Percentiles rank a stretch among this genome's conserved stretches.
These are phyloP conservation scores for Wickerhamiella australiensis DNA, from an alignment of 805 yeast species.

Conservation along the genomic window DNA sequence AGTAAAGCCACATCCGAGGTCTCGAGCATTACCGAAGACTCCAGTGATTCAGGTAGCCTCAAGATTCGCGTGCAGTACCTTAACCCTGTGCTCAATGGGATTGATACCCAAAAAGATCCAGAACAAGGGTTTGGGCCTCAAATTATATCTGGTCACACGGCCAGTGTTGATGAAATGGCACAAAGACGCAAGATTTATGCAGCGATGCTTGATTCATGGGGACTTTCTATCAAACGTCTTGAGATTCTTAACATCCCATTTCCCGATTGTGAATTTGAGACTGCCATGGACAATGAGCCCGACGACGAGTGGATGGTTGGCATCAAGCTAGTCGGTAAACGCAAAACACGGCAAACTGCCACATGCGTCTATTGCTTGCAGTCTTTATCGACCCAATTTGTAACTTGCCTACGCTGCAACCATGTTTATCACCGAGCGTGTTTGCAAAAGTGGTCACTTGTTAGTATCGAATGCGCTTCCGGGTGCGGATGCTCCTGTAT, in stretches of 20 bases:
- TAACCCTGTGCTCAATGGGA: neutral
- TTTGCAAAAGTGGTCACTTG: constrained; percentile 69
- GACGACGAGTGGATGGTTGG: constrained; percentile 8
- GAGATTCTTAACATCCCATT: constrained; percentile 47
- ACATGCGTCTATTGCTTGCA: constrained; percentile 56
- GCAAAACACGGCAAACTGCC: constrained; percentile 22
- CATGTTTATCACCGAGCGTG: constrained; percentile 72
- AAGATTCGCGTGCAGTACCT: neutral
- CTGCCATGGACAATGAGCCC: neutral
- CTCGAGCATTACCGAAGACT: neutral
- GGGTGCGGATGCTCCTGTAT: constrained; percentile 75
- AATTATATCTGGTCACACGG: neutral
- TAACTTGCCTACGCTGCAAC: constrained; percentile 60
- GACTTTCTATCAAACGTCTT: constrained; percentile 63
- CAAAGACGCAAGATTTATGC: constrained; percentile 54
- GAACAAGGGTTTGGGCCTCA: neutral
- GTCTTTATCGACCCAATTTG: constrained; percentile 45
- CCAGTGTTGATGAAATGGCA: neutral
- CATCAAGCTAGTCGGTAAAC: constrained; percentile 11
- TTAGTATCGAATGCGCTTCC: constrained; percentile 52
- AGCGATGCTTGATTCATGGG: constrained; percentile 68
- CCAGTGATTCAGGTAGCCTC: neutral
- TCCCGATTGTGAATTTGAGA: neutral
- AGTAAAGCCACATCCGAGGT: neutral
- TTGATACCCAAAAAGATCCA: neutral